These are phyloP conservation scores for Aspergillus oerlinghausenensis DNA, from an alignment of 2,329 filamentous ascomycete genomes.

Conservation along the genomic window DNA sequence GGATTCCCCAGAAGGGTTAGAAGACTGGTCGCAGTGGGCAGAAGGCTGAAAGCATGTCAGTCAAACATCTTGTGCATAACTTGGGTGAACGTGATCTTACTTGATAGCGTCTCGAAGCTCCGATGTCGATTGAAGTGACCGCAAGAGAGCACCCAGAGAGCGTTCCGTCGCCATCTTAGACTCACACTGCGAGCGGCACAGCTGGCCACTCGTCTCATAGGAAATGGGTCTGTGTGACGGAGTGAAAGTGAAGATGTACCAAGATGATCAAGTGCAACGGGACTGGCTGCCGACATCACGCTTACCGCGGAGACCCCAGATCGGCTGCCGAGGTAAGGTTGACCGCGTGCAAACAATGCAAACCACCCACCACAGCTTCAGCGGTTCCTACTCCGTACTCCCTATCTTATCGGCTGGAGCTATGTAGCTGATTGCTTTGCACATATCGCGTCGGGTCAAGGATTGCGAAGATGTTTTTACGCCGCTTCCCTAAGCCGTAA, in stretches of 20 bases:
- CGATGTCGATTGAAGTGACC: constrained; percentile 56
- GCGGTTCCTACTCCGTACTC: background rate
- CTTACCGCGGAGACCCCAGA: constrained; percentile 29
- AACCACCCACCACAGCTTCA: constrained; percentile 16
- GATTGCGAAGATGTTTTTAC: background rate
- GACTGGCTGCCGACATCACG: constrained; percentile 2
- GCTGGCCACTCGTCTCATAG: constrained; percentile 3
- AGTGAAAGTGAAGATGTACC: constrained; percentile 1
- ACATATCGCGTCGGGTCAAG: background rate
- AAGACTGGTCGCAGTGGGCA: constrained; percentile 49
- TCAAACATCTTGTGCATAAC: constrained; percentile 7
- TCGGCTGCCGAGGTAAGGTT: constrained; percentile 29
- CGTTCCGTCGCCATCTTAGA: constrained; percentile 55
- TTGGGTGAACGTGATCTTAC: constrained; percentile 34
- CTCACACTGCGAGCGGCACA: background rate
- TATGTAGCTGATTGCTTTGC: background rate
- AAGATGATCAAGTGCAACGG: background rate
- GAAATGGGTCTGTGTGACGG: background rate
- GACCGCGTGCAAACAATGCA: constrained; percentile 28
- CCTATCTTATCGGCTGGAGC: background rate
- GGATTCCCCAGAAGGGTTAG: constrained; percentile 54
- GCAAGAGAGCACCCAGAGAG: constrained; percentile 55
- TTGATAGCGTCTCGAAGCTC: constrained; percentile 56
- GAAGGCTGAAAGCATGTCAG: constrained; percentile 37
- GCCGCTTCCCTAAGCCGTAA: background rate